Percentiles rank a stretch among this genome's conserved stretches.
Conservation (phyloP, 2,329 filamentous ascomycete genomes). For the Cercospora citrullina region DNA sequence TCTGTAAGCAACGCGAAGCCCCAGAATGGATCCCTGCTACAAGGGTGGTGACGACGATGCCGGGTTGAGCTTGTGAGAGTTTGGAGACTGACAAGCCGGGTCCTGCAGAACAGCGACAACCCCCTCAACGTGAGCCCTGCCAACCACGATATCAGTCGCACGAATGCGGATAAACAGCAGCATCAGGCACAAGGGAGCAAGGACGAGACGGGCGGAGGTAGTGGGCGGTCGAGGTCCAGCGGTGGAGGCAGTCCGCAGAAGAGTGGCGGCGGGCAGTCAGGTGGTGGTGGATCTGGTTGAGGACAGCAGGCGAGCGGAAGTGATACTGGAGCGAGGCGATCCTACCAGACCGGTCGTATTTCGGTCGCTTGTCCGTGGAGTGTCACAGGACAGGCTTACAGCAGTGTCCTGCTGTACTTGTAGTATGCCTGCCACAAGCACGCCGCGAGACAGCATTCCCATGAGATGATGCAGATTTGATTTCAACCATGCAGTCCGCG, state of each 20-base stretch:
- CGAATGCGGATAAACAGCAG: constrained; percentile 40
- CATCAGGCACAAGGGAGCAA: constrained; percentile 43
- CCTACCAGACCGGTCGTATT: not conserved
- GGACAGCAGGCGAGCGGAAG: not conserved
- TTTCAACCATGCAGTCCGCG: not conserved
- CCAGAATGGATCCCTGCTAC: not conserved
- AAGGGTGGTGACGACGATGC: not conserved
- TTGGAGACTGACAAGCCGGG: not conserved
- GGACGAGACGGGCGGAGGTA: constrained; percentile 37
- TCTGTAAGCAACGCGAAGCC: constrained; percentile 17
- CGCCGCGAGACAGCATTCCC: not conserved
- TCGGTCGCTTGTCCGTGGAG: not conserved
- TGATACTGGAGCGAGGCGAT: not conserved
- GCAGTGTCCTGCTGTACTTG: not conserved
- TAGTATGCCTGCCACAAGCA: not conserved
- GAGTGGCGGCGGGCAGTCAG: constrained; percentile 38
- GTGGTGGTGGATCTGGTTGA: constrained; percentile 17
- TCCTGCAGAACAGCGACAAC: constrained; percentile 42
- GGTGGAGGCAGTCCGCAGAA: constrained; percentile 37
- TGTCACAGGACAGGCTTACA: not conserved
- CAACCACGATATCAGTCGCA: constrained; percentile 59
- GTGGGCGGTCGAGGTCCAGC: constrained; percentile 28
- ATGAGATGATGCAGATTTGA: not conserved
- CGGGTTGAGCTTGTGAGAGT: not conserved
- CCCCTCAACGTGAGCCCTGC: constrained; percentile 62